Evolutionary conservation across 140 eudicot genomes (phyloP).

Genomic region (Flaveria floridana): DNA sequence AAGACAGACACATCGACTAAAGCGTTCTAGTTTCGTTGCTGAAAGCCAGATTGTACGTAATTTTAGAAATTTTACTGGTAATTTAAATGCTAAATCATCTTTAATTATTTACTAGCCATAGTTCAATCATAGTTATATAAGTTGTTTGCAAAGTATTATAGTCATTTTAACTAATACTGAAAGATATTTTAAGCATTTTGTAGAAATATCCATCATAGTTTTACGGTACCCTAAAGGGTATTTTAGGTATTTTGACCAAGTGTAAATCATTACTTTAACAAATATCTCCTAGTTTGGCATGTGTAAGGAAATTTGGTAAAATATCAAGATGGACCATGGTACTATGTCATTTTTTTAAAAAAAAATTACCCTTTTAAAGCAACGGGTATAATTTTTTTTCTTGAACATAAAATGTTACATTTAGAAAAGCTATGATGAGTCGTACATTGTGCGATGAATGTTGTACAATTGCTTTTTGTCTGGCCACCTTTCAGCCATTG

Average conservation of each 20-base stretch:
- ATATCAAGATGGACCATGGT: constrained; percentile 36
- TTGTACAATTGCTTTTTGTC: constrained; percentile 11
- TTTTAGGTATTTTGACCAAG: not conserved
- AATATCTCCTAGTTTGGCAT: not conserved
- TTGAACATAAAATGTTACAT: constrained; percentile 15
- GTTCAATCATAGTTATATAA: not conserved
- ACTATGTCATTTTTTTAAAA: not conserved
- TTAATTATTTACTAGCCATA: not conserved
- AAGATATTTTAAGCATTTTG: too few relatives aligned
- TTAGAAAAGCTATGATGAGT: not conserved
- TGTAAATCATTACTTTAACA: not conserved
- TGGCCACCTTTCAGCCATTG: not conserved
- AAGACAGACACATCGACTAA: too few relatives aligned
- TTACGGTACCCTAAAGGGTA: not conserved
- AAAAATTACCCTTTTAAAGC: constrained; percentile 31
- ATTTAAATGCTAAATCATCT: not conserved
- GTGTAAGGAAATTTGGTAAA: constrained; percentile 23
- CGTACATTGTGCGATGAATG: not conserved
- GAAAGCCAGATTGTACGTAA: not conserved
- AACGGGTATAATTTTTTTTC: constrained; percentile 29
- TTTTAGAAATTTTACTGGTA: not conserved
- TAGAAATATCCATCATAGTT: not conserved
- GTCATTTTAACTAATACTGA: not conserved
- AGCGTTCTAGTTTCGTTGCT: too few relatives aligned
- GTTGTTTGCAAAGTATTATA: not conserved